Base-by-base conservation (phyloP, 768 basidiomycete species). In the Cyathus striatus region DNA sequence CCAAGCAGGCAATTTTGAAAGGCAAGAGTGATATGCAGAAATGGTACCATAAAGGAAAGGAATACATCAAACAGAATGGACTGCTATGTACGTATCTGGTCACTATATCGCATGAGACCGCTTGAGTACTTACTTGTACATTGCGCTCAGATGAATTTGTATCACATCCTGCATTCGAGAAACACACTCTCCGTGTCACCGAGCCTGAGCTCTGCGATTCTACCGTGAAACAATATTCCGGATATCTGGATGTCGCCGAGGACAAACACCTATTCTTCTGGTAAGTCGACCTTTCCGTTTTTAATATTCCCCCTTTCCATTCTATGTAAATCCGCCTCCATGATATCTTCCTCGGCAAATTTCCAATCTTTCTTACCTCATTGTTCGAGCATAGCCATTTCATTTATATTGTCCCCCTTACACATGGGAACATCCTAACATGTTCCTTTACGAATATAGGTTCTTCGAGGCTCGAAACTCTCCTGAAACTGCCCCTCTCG, bases 181-280 rank as follows among this genome's bases (percentile, higher is more conserved):
- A 62, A 10, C 71, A 87, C 58, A 66, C 73, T 45, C 68, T 90
- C 13, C 70, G 86, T 47, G 53, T 88, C 10, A 80, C 77, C 0
- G 73, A 81, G 49, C 84, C 90, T 7, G 69, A 73, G 23, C 63
- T 94, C 5, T 94, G 92, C 51, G 92, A 95, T 49, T 58, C 83
- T 0, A 63, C 73, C n/a, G 88, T 91, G 30, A 76, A 86, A 60
- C 85, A 88, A 55, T 79, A 85, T 48, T 86, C 84, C 24, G 90
- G 90, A 22, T 93, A 91, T 60, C 73, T 94, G 23, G 90, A 92
- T 56, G 76, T 90, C 43, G 77, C 79, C 0, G 77, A 86, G 6
- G 79, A 81, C 52, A 86, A 85, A 51, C 89, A 92, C 53, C 68
- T 92, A 18, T 93, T 92, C 75, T 91, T 90, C 69, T 92, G 89